Evolutionary conservation across 176 grass and related monocot genomes (phyloP).

Genomic region (Aegilops bicornis): DNA sequence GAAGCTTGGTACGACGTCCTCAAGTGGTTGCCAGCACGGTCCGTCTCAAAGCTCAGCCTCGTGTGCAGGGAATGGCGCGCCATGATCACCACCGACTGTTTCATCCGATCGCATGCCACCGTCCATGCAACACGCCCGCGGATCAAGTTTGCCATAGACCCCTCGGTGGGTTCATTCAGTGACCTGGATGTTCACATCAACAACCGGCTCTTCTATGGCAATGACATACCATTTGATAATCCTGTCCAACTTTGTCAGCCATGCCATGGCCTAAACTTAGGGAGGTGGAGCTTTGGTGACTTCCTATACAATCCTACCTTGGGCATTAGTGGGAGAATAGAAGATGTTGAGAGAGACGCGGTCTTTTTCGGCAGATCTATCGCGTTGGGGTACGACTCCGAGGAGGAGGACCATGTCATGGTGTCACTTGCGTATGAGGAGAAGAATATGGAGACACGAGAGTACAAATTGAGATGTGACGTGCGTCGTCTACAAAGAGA

Average conservation of each 20-base stretch:
- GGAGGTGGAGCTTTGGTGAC: neutral
- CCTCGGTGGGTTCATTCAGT: neutral
- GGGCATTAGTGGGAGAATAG: fast-evolving
- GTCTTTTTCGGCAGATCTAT: neutral
- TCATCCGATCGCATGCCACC: neutral
- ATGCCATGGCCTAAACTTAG: neutral
- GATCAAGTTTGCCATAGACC: neutral
- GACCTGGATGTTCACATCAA: neutral
- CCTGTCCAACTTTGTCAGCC: neutral
- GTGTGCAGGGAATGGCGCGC: neutral
- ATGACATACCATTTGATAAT: too few species aligned
- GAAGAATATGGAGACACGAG: neutral
- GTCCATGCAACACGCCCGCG: neutral
- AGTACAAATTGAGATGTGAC: neutral
- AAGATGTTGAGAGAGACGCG: neutral
- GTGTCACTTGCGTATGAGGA: neutral
- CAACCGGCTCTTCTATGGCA: too few species aligned
- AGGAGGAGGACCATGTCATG: neutral
- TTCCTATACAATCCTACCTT: neutral
- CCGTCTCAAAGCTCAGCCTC: neutral
- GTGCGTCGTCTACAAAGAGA: neutral
- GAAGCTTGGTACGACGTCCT: neutral
- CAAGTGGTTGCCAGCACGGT: neutral
- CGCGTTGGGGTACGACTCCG: neutral
- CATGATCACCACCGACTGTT: neutral